Evolutionary conservation across 169 alveolate genomes (phyloP), one percentile per base, ranked within the genome.

Genomic region (Plasmodium berghei): DNA sequence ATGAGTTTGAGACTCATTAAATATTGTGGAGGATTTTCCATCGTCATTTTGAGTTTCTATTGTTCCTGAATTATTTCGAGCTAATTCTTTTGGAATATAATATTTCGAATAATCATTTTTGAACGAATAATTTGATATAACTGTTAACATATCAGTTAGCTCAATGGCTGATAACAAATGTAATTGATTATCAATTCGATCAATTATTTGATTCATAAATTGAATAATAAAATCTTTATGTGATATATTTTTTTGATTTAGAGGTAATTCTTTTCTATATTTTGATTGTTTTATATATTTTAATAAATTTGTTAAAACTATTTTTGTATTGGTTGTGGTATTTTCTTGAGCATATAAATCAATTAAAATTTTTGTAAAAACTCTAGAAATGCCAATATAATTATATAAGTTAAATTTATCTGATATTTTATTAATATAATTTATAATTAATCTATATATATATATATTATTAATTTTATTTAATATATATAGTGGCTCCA

Each of bases 371-470:
- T 85, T 85, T 6, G 91, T 85, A 63, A 56, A 85, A 10, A 85
- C 87, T 46, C 91, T 69, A 0, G 75, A 85, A 9, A 85, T 70
- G 1, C 91, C 91, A 24, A 85, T 85, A 72, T 85, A 85, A 58
- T 85, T 85, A 18, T 70, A 85, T 20, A 85, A 34, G 14, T 85
- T 85, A 62, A 85, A 56, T 71, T 85, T 55, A 9, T 70, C 91
- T 59, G 56, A 59, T 9, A 85, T 58, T 52, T 49, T 85, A 6
- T 70, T 18, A 16, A 85, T 20, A 61, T 85, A 62, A 62, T 85
- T 85, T 24, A 85, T 85, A 22, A 85, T 85, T 85, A 85, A 62
- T 5, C 91, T 61, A 46, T 85, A 85, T 42, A 85, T 85, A 52
- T 85, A 69, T 24, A 85, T 56, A 49, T 85, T 85, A 16, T 56